A percentile compares a stretch with the other conserved stretches of the same genome.
Conservation (phyloP, 352 stramenopile species). For the Globisporangium abappressorium region DNA sequence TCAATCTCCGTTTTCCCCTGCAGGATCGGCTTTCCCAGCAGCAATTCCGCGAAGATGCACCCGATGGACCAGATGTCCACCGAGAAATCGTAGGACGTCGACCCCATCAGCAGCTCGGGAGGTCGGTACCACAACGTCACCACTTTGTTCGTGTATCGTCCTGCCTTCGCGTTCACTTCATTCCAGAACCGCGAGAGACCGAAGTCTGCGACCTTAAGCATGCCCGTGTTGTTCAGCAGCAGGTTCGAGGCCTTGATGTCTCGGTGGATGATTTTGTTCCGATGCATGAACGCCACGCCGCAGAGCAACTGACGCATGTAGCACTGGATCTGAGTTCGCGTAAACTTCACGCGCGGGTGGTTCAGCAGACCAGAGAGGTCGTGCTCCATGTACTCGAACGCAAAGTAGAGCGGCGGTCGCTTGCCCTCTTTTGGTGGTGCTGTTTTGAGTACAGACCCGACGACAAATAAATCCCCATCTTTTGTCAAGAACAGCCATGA, state of each 20-base stretch:
- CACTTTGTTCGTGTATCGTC: constrained; percentile 93
- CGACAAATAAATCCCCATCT: not conserved
- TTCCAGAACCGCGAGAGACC: constrained; percentile 84
- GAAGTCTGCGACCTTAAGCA: constrained; percentile 85
- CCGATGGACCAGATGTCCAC: constrained; percentile 96
- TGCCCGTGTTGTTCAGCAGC: constrained; percentile 79
- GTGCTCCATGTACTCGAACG: constrained; percentile 87
- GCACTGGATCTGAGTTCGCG: constrained; percentile 82
- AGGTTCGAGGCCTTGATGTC: constrained; percentile 88
- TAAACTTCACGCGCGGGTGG: constrained; percentile 79
- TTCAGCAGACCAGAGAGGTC: constrained; percentile 83
- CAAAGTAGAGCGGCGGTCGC: constrained; percentile 80
- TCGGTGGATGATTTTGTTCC: constrained; percentile 85
- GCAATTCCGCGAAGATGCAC: constrained; percentile 79
- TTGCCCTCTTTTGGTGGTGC: constrained; percentile 81
- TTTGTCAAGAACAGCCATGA: not conserved
- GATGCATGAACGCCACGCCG: constrained; percentile 85
- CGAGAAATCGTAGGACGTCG: constrained; percentile 88
- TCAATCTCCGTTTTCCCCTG: constrained; percentile 83
- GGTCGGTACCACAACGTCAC: constrained; percentile 94
- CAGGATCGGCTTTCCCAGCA: constrained; percentile 78
- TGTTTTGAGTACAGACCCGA: constrained; percentile 19
- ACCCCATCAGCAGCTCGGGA: constrained; percentile 91
- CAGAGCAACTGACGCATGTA: constrained; percentile 86
- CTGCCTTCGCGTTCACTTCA: constrained; percentile 79